Base-by-base conservation (phyloP, 176 grass and related monocot species). In the Dactylis glomerata region DNA sequence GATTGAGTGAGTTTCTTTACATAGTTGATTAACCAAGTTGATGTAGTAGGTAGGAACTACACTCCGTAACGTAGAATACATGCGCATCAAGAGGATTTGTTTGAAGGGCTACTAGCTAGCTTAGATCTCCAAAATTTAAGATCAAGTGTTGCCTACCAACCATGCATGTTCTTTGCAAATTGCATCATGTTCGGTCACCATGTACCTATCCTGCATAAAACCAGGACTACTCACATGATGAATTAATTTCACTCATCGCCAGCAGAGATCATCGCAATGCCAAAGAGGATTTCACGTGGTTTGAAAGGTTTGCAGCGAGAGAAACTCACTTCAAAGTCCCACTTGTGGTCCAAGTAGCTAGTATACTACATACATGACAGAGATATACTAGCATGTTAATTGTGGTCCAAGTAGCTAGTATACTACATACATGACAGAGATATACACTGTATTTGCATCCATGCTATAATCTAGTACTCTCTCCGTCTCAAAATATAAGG, bases 251-350 rank as follows among this genome's bases (percentile, higher is more conserved):
- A 44, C 55, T 32, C 7, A 5, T 11, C 5, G 7, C 32, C 15
- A 74, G 82, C 27, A 84, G 68, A 56, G 81, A 47, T 57, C 56
- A 45, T 28, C 22, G 34, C 20, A 82, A 73, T 79, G 66, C 51
- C 46, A 50, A 77, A 22, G 36, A 74, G 54, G 65, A 87, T 50
- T 86, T 64, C 84, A 90, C 80, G 26, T 90, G 54, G 54, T 54
- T 68, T 54, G 69, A 28, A 47, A 68, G 59, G 37, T 23, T 38
- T 20, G 10, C 1, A 36, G 23, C 5, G 14, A 27, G 10, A 65
- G 5, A 54, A 52, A 52, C 51, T 50, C 15, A 38, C 17, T 68
- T 40, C 59, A 75, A 20, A 41, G 10, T 22, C 41, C 19, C 26
- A n/a, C 38, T 30, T 55, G 75, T 62, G 51, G 78, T 26, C 41